Evolutionary conservation across 2,329 filamentous ascomycete species (phyloP).

Genomic region (Colletotrichum melonis): DNA sequence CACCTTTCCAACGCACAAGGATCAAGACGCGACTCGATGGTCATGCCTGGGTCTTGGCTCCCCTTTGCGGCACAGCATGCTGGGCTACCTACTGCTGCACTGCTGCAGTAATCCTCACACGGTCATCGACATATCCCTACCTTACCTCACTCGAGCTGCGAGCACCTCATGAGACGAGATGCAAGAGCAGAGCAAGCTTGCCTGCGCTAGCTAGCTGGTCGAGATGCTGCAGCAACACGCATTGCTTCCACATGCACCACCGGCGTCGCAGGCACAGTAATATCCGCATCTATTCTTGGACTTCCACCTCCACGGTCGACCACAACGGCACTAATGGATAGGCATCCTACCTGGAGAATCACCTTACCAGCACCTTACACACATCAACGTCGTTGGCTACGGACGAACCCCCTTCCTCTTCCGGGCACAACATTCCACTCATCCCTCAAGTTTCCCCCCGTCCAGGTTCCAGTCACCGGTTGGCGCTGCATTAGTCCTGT

Average conservation of each 20-base stretch:
- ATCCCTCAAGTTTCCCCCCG: not conserved
- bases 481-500: slow-evolving; percentile 11
- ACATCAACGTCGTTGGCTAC: not conserved
- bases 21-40: slow-evolving; percentile 1
- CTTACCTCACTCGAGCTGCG: not conserved
- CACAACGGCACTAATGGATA: not conserved
- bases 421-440: not conserved
- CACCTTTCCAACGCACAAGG: not conserved
- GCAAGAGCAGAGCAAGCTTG: not conserved
- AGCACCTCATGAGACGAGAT: not conserved
- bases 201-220: not conserved
- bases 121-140: not conserved
- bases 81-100: not conserved
- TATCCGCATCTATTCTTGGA: slow-evolving; percentile 4
- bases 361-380: not conserved
- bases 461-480: not conserved
- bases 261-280: not conserved
- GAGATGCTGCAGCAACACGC: not conserved
- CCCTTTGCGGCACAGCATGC: not conserved
- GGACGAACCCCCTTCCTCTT: slow-evolving; percentile 13
- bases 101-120: not conserved
- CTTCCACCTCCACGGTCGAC: not conserved
- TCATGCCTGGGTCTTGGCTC: not conserved
- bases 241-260: not conserved
- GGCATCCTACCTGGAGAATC: not conserved